A percentile compares a stretch with the other conserved stretches of the same genome.
These are phyloP conservation scores for Mucor irregularis DNA, from an alignment of 371 early-diverging fungal genomes.

Conservation along the genomic window DNA sequence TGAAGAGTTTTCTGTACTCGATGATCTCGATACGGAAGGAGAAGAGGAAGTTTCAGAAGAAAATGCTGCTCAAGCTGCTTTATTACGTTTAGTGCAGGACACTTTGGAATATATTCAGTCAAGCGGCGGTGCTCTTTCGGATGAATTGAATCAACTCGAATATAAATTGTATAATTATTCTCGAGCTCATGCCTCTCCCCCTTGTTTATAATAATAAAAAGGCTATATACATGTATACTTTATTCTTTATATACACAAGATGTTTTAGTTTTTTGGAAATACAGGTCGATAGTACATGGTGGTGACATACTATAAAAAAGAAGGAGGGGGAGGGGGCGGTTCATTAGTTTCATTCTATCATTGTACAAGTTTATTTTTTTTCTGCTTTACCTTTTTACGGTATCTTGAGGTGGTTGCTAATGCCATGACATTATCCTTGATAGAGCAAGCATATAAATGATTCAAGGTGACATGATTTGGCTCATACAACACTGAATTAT, in stretches of 20 bases:
- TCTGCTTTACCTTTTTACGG: conserved; percentile 72
- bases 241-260: too few species aligned
- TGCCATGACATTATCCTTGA: conserved; percentile 96
- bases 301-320: conserved; percentile 64
- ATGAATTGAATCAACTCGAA: conserved; percentile 7
- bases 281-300: conserved; percentile 84
- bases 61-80: neutral
- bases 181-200: neutral
- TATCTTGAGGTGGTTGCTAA: conserved; percentile 86
- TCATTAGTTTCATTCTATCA: too few species aligned
- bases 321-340: neutral
- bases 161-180: conserved; percentile 1
- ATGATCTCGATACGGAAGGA: conserved; percentile 1
- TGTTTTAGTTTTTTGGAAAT: too few species aligned
- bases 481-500: conserved; percentile 78
- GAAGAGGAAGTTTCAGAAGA: conserved; percentile 1
- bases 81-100: conserved; percentile 15
- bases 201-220: neutral
- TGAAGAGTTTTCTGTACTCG: conserved; percentile 8
- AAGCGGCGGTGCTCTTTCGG: conserved; percentile 4
- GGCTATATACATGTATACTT: too few species aligned
- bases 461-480: conserved; percentile 95
- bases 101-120: conserved; percentile 17
- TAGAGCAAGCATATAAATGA: conserved; percentile 94
- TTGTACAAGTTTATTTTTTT: neutral